These are phyloP conservation scores for Lecanosticta acicola DNA, from an alignment of 2,329 filamentous ascomycete genomes.

Conservation along the genomic window DNA sequence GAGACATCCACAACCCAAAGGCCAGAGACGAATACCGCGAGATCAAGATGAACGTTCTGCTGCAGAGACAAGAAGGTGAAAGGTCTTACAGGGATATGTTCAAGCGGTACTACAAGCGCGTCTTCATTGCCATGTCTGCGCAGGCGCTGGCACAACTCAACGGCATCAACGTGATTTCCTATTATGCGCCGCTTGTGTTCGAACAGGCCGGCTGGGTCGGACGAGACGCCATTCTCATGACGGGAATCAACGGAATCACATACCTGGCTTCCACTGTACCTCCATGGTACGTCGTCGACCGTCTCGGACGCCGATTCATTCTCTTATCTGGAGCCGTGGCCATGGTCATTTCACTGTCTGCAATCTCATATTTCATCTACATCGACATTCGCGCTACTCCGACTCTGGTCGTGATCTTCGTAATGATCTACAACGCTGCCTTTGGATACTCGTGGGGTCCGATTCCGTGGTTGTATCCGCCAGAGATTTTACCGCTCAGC, in stretches of 20 bases:
- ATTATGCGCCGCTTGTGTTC: constrained; percentile 95
- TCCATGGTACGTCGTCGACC: constrained; percentile 94
- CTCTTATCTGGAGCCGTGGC: constrained; percentile 81
- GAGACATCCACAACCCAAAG: constrained; percentile 88
- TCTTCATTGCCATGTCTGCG: constrained; percentile 98
- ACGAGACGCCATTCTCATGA: constrained; percentile 90
- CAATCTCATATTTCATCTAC: constrained; percentile 93
- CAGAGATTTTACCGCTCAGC: constrained; percentile 95
- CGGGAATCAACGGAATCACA: constrained; percentile 86
- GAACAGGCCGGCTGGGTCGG: constrained; percentile 95
- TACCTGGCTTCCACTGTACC: constrained; percentile 90
- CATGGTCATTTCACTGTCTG: constrained; percentile 81
- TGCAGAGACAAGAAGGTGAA: constrained; percentile 92
- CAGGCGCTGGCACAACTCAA: constrained; percentile 94
- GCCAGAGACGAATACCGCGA: constrained; percentile 94
- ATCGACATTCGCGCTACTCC: constrained; percentile 75
- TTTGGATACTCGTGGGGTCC: constrained; percentile 98
- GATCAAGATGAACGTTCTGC: constrained; percentile 95
- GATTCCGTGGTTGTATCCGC: constrained; percentile 95
- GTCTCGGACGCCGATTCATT: constrained; percentile 83
- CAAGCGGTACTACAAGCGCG: constrained; percentile 79
- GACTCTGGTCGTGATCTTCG: constrained; percentile 81
- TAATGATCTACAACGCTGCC: constrained; percentile 97
- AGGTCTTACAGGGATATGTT: constrained; percentile 93
- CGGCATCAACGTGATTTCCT: constrained; percentile 98